Conservation (phyloP, 164 flowering plant genomes). For the Stephania japonica region DNA sequence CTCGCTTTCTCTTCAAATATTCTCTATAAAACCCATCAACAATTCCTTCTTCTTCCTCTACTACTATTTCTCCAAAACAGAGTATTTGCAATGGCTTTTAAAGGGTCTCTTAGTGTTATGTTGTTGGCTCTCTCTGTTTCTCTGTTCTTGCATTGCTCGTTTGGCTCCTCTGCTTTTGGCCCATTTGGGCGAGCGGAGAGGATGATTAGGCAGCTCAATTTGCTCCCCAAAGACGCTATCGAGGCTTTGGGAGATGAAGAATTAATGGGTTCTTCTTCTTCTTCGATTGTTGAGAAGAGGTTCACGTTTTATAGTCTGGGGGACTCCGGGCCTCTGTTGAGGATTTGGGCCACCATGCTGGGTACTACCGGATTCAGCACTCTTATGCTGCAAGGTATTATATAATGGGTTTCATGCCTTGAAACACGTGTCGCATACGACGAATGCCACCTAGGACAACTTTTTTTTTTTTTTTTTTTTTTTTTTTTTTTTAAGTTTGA, state of each 20-base stretch:
- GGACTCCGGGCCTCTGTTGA: slow-evolving; percentile 29
- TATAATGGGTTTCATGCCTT: no score
- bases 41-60: not conserved
- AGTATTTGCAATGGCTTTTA: not conserved
- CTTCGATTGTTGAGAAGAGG: slow-evolving; percentile 37
- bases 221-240: slow-evolving; percentile 33
- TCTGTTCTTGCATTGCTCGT: not conserved
- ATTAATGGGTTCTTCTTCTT: not conserved
- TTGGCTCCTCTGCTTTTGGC: not conserved
- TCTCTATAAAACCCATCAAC: slow-evolving; percentile 1
- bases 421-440: no score
- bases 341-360: slow-evolving; percentile 83
- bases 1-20: no score
- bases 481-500: no score
- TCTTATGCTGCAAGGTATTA: slow-evolving; percentile 56
- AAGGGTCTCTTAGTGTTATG: not conserved
- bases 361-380: slow-evolving; percentile 60
- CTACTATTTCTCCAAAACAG: not conserved
- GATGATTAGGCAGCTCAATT: slow-evolving; percentile 38
- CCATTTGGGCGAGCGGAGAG: slow-evolving; percentile 22
- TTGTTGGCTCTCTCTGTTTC: not conserved
- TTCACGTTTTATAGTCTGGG: slow-evolving; percentile 41
- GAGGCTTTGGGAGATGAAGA: not conserved
- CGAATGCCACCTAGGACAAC: no score
- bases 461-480: no score